Conservation (phyloP, 768 basidiomycete species). For the Tricholoma sp. region DNA sequence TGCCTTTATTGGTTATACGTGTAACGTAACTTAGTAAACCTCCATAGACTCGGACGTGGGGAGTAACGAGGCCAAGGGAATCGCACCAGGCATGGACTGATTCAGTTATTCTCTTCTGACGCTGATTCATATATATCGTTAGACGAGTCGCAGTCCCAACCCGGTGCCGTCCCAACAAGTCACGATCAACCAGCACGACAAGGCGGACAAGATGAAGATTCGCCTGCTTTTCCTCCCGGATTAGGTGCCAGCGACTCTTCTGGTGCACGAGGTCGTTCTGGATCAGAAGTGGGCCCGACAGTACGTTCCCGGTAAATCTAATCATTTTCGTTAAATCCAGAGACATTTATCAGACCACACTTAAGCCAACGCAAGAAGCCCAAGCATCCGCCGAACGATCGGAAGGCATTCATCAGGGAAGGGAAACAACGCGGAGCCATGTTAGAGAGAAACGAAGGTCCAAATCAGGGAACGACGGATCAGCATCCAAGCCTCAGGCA, state of each 20-base stretch:
- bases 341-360: neutral
- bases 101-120: neutral
- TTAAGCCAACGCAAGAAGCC: neutral
- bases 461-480: neutral
- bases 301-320: neutral
- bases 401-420: neutral
- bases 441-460: neutral
- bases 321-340: neutral
- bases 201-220: neutral
- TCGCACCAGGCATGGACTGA: neutral
- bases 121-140: neutral
- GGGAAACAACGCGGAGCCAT: neutral
- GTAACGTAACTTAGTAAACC: no score
- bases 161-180: neutral
- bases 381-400: neutral
- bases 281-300: neutral
- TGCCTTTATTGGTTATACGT: neutral
- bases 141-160: neutral
- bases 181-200: neutral
- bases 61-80: neutral
- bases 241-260: neutral
- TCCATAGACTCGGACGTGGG: neutral
- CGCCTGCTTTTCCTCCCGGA: neutral
- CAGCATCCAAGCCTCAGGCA: neutral
- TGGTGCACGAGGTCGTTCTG: neutral